These are phyloP conservation scores for Dactylorhiza incarnata DNA, from an alignment of 106 monocot genomes.

Conservation along the genomic window DNA sequence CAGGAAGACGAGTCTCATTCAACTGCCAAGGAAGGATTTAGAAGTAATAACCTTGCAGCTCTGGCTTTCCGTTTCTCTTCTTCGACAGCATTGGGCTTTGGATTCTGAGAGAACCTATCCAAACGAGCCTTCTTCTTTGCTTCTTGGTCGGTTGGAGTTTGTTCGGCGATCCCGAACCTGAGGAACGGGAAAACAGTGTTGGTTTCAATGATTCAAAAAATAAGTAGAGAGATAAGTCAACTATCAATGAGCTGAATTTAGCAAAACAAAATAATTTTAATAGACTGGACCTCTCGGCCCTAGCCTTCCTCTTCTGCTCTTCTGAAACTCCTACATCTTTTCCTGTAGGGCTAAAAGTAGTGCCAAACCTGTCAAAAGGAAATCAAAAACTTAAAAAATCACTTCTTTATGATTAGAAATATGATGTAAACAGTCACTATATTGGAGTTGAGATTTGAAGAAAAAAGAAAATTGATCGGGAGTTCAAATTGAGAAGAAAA, in stretches of 20 bases:
- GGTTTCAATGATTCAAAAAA: background rate
- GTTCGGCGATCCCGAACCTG: slow-evolving; percentile 31
- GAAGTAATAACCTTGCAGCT: slow-evolving; percentile 31
- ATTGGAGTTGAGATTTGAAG: too few species aligned
- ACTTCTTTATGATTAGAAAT: too few species aligned
- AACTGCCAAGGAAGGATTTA: too few species aligned
- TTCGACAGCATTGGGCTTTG: slow-evolving; percentile 24
- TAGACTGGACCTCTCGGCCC: slow-evolving; percentile 24
- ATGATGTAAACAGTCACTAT: too few species aligned
- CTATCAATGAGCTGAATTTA: background rate
- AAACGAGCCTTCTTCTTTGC: slow-evolving; percentile 61
- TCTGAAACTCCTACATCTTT: slow-evolving; percentile 17
- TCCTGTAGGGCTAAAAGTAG: background rate
- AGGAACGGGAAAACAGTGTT: background rate
- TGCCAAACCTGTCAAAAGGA: slow-evolving; percentile 21
- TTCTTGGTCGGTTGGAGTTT: slow-evolving; percentile 28
- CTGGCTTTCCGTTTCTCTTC: slow-evolving; percentile 71
- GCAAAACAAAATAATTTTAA: background rate
- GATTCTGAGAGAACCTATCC: slow-evolving; percentile 30
- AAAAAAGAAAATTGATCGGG: too few species aligned
- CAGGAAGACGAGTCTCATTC: background rate
- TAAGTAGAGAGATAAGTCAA: background rate
- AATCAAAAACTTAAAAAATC: background rate
- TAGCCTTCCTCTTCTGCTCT: slow-evolving; percentile 28
- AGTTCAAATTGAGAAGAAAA: too few species aligned